Base-by-base conservation (phyloP, 257 asterid species). In the Fraxinus anomala region DNA sequence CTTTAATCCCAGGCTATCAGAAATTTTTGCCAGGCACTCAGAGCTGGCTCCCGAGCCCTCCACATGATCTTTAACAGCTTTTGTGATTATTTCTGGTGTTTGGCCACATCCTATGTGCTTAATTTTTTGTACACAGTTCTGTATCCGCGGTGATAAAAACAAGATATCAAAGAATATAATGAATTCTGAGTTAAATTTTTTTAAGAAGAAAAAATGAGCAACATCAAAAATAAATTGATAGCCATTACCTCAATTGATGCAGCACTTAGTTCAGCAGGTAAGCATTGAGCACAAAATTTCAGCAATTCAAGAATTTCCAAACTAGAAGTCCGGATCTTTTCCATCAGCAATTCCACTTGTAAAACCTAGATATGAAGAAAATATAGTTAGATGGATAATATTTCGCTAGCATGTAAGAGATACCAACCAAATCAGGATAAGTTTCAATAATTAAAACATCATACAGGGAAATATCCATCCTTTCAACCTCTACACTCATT, bases 171-270 rank as follows among this genome's bases (percentile, higher is more conserved):
- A n/a, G 24, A n/a, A 56, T n/a, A 17, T 6, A 56, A 54, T 19
- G 65, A 65, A 17, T 5, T 56, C 66, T 6, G 66, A 56, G 3
- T 5, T n/a, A 56, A 56, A n/a, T 56, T 56, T 74, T 65, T 49
- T 59, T 54, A 19, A 72, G 68, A 72, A 33, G 76, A 67, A 77
- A 69, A 61, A 31, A 73, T n/a, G 28, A n/a, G 10, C 23, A 75
- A 47, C 34, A 66, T 28, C 77, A 16, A 72, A 40, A 34, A 47
- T 33, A 78, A 77, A 73, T 78, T 28, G 78, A 39, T 44, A 73
- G 73, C 21, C 63, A 80, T 70, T 87, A 94, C 98, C 98, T 94
- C 96, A 72, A 91, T 89, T 77, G 91, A 89, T 81, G 89, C 86
- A 65, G 86, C 79, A 76, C 83, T 79, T 74, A 90, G 72, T 82